Evolutionary conservation across 129 eudicot genomes (phyloP).

Genomic region (Smallanthus sonchifolius): DNA sequence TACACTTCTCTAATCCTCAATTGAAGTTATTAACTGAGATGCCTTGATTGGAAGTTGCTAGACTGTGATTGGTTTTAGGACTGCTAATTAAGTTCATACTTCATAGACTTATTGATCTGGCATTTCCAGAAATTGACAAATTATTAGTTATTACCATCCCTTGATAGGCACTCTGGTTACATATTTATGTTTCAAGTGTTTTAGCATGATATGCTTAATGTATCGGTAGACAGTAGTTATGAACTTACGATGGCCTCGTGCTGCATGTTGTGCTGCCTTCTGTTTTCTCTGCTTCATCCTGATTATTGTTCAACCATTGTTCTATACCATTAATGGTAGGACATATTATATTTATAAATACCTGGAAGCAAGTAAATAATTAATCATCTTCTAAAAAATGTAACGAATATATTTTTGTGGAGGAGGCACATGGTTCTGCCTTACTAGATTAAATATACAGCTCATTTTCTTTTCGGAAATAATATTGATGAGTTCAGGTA

Average conservation of each 20-base stretch:
- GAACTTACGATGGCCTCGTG: background rate
- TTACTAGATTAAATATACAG: constrained; percentile 8
- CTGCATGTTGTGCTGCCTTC: constrained; percentile 1
- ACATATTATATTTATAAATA: background rate
- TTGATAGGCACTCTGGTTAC: background rate
- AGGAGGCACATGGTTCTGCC: background rate
- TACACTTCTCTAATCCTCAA: background rate
- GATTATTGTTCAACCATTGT: background rate
- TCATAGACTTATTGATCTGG: background rate
- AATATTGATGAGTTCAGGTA: constrained; percentile 46
- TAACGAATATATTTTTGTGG: background rate
- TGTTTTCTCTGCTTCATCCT: background rate
- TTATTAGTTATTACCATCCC: background rate
- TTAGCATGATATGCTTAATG: background rate
- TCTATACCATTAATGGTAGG: background rate
- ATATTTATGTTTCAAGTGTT: background rate
- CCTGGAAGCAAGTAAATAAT: background rate
- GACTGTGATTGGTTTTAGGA: background rate
- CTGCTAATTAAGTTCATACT: background rate
- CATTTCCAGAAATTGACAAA: background rate
- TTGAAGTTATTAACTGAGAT: background rate
- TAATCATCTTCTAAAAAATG: background rate
- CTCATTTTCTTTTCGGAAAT: constrained; percentile 3
- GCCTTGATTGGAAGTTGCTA: background rate
- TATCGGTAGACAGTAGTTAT: too few species aligned